Evolutionary conservation across 2,329 filamentous ascomycete genomes (phyloP), one percentile per base, ranked within the genome.

Genomic region (Fusarium citri): DNA sequence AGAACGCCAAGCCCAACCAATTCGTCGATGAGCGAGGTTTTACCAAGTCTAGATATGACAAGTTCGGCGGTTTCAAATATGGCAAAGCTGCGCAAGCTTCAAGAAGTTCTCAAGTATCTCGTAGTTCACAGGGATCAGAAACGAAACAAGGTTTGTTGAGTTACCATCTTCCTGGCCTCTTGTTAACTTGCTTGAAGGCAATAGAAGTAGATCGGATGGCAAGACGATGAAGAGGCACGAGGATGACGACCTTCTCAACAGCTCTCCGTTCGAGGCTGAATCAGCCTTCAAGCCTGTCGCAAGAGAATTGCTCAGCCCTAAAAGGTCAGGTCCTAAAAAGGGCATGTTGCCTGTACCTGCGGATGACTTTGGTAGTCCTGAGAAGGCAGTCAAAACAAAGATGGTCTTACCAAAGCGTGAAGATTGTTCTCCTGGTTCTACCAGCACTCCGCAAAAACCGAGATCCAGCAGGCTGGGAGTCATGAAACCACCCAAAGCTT

Each of bases 1-100:
- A 55, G 4, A 28, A 67, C 26, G 72, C 62, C 59, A 65, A 74
- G 14, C 66, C 66, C 8, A 73, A 56, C 14, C 74, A 78, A 40
- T 57, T 77, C 8, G 63, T 16, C n/a, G 45, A 73, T 28, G 28
- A 71, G n/a, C 50, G 31, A 6, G 77, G 75, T 5, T 79, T 79
- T 18, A 55, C 55, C 14, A 76, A 63, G 42, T 53, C 37, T 10
- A 60, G 30, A 31, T 31, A 31, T 31, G 30, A 31, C 30, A 31
- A 31, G 30, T 31, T 31, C 30, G 30, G 30, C 15, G 30, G 30
- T 31, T 31, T 31, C 30, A 80, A 67, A 8, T 80, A 79, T 58
- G 66, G 61, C 18, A 51, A 18, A 20, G 67, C 63, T 23, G 78
- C 73, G 5, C 76, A 76, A 45, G 65, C 68, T 47, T 56, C 68